Evolutionary conservation across 441 rosid species (phyloP), one percentile per base, ranked within the genome.

Genomic region (Sinapis alba): DNA sequence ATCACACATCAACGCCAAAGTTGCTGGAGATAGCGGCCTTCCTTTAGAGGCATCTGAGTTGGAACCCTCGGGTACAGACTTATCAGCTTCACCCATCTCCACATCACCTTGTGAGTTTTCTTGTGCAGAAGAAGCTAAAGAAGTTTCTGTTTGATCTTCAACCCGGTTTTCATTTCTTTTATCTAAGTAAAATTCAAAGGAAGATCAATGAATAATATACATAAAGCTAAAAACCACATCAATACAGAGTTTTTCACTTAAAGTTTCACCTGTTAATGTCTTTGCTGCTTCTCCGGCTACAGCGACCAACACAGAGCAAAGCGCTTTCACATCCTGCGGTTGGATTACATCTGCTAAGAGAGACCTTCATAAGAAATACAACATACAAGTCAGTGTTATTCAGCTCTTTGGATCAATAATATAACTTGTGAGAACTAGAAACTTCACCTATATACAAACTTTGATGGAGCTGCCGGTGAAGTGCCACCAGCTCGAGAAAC

Each of bases 1-100:
- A 72, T 84, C 83, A 67, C 87, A 96, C 99, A 96, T 92, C 82
- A 96, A 86, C 62, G 93, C 99, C 88, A 96, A 84, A 57, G 99
- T 92, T 79, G 94, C 98, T 38, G 99, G 99, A 77, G 98, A 96
- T 88, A 94, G 84, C 4, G 98, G 98, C 76, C 88, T 87, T 58
- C 74, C 86, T 82, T 88, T 88, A 51, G 85, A 84, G 45, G 74
- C 82, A 79, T 88, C 95, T 15, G 83, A 83, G 60, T 71, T 80
- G 26, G 84, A 84, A 72, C 86, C 87, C 62, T 84, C 88, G 23
- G 79, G 79, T 59, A 78, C 83, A 75, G 30, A 62, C 83, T 84
- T 90, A 78, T 90, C 88, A 59, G 74, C 81, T 32, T 21, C 78
- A 68, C 51, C 69, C 82, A 86, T 90, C 72, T 79, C 85, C 8